These are phyloP conservation scores for Phlegmacium glaucopus DNA, from an alignment of 768 basidiomycete species.

Conservation along the genomic window DNA sequence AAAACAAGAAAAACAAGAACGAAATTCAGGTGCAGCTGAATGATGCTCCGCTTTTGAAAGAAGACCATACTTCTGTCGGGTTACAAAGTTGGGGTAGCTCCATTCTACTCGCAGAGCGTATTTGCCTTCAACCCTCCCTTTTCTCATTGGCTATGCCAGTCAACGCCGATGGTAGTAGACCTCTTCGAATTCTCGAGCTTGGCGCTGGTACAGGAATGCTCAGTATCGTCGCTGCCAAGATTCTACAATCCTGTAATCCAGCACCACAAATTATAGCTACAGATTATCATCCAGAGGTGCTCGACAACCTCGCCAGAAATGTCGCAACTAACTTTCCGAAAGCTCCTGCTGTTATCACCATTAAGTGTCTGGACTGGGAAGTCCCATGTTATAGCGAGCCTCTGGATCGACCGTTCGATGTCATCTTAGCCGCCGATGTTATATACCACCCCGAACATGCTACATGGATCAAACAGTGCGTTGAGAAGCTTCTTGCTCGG, in stretches of 20 bases:
- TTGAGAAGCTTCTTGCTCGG: constrained; percentile 43
- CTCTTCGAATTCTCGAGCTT: constrained; percentile 65
- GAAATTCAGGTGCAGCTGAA: constrained; percentile 54
- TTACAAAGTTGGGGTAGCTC: constrained; percentile 84
- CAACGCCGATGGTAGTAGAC: background rate
- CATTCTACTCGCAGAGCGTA: constrained; percentile 63
- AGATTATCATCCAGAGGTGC: constrained; percentile 76
- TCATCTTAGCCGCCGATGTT: constrained; percentile 78
- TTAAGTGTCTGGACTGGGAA: constrained; percentile 66
- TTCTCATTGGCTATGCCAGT: constrained; percentile 14
- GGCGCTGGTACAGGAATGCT: constrained; percentile 84
- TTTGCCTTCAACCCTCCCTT: constrained; percentile 47
- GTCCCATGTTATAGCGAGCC: constrained; percentile 34
- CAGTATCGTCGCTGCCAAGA: constrained; percentile 60
- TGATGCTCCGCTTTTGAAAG: constrained; percentile 59
- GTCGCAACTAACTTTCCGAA: constrained; percentile 45
- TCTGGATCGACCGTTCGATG: constrained; percentile 48
- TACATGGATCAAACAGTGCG: constrained; percentile 62
- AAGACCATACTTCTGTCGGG: constrained; percentile 78
- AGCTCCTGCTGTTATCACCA: constrained; percentile 29
- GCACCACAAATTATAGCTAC: constrained; percentile 53
- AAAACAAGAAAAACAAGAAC: background rate
- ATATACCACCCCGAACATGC: constrained; percentile 74
- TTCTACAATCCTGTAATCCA: constrained; percentile 20
- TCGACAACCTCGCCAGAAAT: constrained; percentile 64